phyloP scores from a whole-genome alignment of 495 filamentous ascomycete genomes.

The Cladorrhinum samala region DNA sequence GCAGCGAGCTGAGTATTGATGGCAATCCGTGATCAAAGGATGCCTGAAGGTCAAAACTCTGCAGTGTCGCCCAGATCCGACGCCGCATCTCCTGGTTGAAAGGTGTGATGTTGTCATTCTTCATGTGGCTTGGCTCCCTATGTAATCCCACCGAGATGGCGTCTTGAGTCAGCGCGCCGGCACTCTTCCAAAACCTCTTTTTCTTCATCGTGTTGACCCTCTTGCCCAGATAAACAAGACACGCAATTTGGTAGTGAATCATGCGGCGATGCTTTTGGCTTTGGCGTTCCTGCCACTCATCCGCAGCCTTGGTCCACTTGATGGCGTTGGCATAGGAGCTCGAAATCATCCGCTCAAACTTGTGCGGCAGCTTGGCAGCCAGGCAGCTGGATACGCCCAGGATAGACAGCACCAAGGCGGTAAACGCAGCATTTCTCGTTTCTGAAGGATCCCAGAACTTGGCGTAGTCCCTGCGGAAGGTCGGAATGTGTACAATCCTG shows the following conservation, averaged over 20 bases:
- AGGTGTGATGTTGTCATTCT: conserved; percentile 26
- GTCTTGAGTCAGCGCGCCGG: conserved; percentile 49
- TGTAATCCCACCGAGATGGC: conserved; percentile 54
- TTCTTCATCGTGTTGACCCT: conserved; percentile 41
- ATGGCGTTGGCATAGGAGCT: conserved; percentile 26
- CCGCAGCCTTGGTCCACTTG: conserved; percentile 34
- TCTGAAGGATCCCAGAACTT: conserved; percentile 38
- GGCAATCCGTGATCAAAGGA: conserved; percentile 55
- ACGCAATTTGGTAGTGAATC: conserved; percentile 42
- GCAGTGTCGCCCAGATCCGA: conserved; percentile 58
- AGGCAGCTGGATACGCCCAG: conserved; percentile 36
- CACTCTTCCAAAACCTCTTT: conserved; percentile 51
- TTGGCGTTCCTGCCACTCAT: conserved; percentile 33
- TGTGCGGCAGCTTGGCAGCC: conserved; percentile 23
- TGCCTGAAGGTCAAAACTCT: conserved; percentile 55
- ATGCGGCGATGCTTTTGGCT: conserved; percentile 38
- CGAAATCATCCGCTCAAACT: conserved; percentile 33
- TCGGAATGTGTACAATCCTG: conserved; percentile 42
- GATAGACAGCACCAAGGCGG: conserved; percentile 39
- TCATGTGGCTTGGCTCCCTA: conserved; percentile 39
- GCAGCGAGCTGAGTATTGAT: conserved; percentile 33
- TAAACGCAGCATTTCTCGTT: conserved; percentile 38
- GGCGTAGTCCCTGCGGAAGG: conserved; percentile 37
- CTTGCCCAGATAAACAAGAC: conserved; percentile 40
- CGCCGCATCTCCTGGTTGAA: conserved; percentile 61